Base-by-base conservation (phyloP, 164 flowering plant genomes). In the Annona squamosa region DNA sequence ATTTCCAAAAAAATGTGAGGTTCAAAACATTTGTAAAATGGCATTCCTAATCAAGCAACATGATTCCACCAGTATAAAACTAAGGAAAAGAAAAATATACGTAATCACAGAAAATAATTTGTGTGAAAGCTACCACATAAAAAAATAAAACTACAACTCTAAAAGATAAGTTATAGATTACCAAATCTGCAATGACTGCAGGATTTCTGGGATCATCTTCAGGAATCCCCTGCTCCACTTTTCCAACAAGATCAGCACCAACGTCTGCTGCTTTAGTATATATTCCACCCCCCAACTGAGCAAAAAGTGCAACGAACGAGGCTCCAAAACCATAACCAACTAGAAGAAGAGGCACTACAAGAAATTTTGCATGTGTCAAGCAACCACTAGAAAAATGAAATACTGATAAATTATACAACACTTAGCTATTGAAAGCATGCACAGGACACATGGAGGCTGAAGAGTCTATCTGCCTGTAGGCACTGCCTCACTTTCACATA, bases 301-400 rank as follows among this genome's bases (percentile, higher is more conserved):
- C 99, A 85, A 95, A 95, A 61, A 95, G 92, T 56, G 99, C 99
- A 74, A 95, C 99, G 85, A 95, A 95, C 62, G 99, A 95, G 72
- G 99, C 99, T 79, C 99, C 98, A 87, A 93, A 95, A 63, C 99
- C 99, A 83, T 93, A 94, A 73, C 99, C 99, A 75, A 94, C 98
- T 56, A 94, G 91, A 62, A 94, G 97, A 87, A 95, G 98, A 77
- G 99, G 99, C 86, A 95, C 99, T 95, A 83, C 26, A 78, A 82
- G 68, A 65, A 19, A 70, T 65, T 26, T 46, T 63, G 72, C 48
- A 78, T 47, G 61, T 57, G 41, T 41, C 48, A 74, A 66, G 45
- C 63, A 42, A 71, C 62, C 63, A 26, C 37, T 26, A 26, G 37
- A 7, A 47, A 48, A 48, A 70, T 42, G 52, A 7, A 42, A 61